Percentiles rank a stretch among this genome's conserved stretches.
These are phyloP conservation scores for Diaporthe sp. DNA, from an alignment of 2,329 filamentous ascomycete genomes.

Conservation along the genomic window DNA sequence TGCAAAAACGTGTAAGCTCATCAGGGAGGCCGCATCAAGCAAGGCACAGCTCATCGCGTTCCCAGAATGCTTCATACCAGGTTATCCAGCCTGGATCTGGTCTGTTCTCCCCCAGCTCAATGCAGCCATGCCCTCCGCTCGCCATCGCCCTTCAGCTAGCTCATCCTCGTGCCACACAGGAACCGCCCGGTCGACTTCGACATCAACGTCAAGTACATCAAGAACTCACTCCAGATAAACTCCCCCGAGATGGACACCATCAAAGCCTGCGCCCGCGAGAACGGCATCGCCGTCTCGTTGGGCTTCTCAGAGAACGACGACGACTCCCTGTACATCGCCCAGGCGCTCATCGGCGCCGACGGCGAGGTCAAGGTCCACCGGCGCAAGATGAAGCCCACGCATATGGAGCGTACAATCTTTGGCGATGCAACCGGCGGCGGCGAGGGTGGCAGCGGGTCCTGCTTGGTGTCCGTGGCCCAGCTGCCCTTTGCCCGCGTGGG, in stretches of 20 bases:
- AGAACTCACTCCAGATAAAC: slow-evolving; percentile 53
- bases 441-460: slow-evolving; percentile 49
- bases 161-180: background rate
- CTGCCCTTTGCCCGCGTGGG: slow-evolving; percentile 55
- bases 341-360: slow-evolving; percentile 53
- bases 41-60: slow-evolving; percentile 66
- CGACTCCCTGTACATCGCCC: slow-evolving; percentile 57
- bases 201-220: slow-evolving; percentile 46
- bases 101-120: slow-evolving; percentile 44
- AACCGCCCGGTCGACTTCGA: slow-evolving; percentile 40
- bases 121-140: background rate
- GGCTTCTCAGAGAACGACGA: slow-evolving; percentile 61
- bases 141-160: slow-evolving; percentile 41
- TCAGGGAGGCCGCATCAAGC: slow-evolving; percentile 63
- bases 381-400: slow-evolving; percentile 63
- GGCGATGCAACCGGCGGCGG: slow-evolving; percentile 58
- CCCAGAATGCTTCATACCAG: slow-evolving; percentile 65
- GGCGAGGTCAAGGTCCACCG: slow-evolving; percentile 53
- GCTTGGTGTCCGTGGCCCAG: slow-evolving; percentile 52
- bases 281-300: slow-evolving; percentile 57
- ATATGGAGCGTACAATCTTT: slow-evolving; percentile 62
- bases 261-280: slow-evolving; percentile 51
- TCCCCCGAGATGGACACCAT: slow-evolving; percentile 57
- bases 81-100: slow-evolving; percentile 59
- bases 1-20: slow-evolving; percentile 66